These are phyloP conservation scores for Alternaria gaisen DNA, from an alignment of 2,329 filamentous ascomycete genomes.

Conservation along the genomic window DNA sequence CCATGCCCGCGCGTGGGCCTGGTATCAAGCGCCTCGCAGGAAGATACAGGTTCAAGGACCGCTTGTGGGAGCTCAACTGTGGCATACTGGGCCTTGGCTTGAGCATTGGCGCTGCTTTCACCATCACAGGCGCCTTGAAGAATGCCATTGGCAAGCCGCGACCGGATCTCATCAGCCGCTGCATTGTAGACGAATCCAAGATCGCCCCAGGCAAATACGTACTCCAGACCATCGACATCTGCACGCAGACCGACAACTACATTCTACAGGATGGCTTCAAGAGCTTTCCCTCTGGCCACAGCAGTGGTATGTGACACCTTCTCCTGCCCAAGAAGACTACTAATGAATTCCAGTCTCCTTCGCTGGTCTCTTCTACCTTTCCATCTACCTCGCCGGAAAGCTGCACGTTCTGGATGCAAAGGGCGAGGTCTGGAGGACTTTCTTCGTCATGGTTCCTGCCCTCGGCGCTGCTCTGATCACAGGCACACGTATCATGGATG, in stretches of 20 bases:
- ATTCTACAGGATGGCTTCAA: constrained; percentile 68
- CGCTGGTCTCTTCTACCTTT: constrained; percentile 67
- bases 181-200: constrained; percentile 23
- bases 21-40: constrained; percentile 52
- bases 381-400: constrained; percentile 67
- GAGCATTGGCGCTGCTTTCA: constrained; percentile 63
- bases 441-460: constrained; percentile 63
- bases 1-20: constrained; percentile 37
- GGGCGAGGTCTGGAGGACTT: constrained; percentile 68
- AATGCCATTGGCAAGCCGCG: constrained; percentile 68
- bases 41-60: constrained; percentile 62
- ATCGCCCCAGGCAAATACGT: constrained; percentile 13
- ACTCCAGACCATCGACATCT: constrained; percentile 53
- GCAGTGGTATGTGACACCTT: constrained; percentile 55
- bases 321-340: constrained; percentile 11
- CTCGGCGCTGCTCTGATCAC: constrained; percentile 65
- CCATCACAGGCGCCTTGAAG: constrained; percentile 66
- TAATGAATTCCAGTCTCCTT: constrained; percentile 59
- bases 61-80: constrained; percentile 70
- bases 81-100: constrained; percentile 66
- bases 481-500: constrained; percentile 68
- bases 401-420: constrained; percentile 67
- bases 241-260: constrained; percentile 58
- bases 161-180: constrained; percentile 66
- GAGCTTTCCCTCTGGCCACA: constrained; percentile 67